Evolutionary conservation across 148 eudicot genomes (phyloP), one percentile per base, ranked within the genome.

Genomic region (Mesembryanthemum crystallinum): DNA sequence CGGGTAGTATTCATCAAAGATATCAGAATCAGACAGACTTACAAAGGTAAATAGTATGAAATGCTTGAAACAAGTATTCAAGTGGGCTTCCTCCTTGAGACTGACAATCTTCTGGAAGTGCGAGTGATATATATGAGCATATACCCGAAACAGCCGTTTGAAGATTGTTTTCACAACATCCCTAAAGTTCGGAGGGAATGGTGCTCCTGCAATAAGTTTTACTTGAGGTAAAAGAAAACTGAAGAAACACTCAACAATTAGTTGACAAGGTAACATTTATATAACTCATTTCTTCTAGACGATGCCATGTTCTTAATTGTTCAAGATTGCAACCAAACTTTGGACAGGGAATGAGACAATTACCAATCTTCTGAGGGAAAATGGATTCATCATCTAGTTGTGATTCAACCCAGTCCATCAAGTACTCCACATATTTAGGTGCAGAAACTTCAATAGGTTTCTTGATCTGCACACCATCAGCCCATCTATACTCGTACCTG

Each of bases 61-160:
- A 83, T 95, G 98, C 88, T 95, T 95, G 90, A 95, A 95, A 83
- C 98, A 95, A 74, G 98, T 95, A 73, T 95, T 95, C 69, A 95
- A 69, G 78, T 95, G 98, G 67, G 98, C 98, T 79, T 95, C 98
- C 89, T 95, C 98, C 84, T 95, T 92, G 61, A 95, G 94, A 78
- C 90, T 89, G 57, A 95, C 92, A n/a, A 95, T 95, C 88, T 95
- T 95, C 91, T 95, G 98, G 87, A 95, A 95, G 82, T 95, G 98
- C 11, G 98, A 90, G 67, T 95, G 98, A 75, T 92, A 95, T 29
- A 95, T 95, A 85, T 95, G 98, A 71, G 97, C 98, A 86, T 95
- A 95, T 59, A 95, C 98, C 80, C 98, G 93, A 69, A 95, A 95
- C 59, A 95, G 72, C 77, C 98, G 92, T 80, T 95, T 95, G 80